Conservation (phyloP, 768 basidiomycete genomes). For the Hygrophorus russula region DNA sequence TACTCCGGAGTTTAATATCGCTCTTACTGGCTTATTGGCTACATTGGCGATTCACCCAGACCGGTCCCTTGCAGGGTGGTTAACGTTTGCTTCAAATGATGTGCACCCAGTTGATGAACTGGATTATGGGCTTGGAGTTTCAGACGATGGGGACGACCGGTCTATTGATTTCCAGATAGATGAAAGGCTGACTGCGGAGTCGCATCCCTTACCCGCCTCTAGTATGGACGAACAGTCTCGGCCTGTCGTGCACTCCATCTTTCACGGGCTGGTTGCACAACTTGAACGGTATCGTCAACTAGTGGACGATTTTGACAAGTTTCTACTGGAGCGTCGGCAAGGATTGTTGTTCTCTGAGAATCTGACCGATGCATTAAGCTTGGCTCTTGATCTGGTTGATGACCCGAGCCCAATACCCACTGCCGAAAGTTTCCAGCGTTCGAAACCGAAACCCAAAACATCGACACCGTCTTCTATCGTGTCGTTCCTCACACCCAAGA, state of each 20-base stretch:
- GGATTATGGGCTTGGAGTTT: conserved; percentile 11
- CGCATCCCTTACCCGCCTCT: conserved; percentile 49
- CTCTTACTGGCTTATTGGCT: conserved; percentile 73
- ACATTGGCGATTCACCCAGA: conserved; percentile 78
- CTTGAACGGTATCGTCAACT: conserved; percentile 68
- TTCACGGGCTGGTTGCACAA: conserved; percentile 71
- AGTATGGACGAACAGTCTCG: conserved; percentile 61
- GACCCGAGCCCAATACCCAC: conserved; percentile 21
- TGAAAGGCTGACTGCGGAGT: conserved; percentile 47
- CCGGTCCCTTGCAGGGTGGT: conserved; percentile 81
- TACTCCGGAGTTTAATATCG: conserved; percentile 78
- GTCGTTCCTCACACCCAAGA: conserved; percentile 73
- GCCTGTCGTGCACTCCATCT: conserved; percentile 72
- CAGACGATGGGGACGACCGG: conserved; percentile 60
- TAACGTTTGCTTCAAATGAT: conserved; percentile 55
- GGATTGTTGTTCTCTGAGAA: conserved; percentile 90
- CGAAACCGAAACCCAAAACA: conserved; percentile 35
- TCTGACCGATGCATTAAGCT: conserved; percentile 75
- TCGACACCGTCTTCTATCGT: conserved; percentile 53
- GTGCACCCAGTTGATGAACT: conserved; percentile 9
- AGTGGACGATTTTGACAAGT: conserved; percentile 75
- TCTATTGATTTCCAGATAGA: conserved; percentile 73
- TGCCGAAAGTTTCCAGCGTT: conserved; percentile 15
- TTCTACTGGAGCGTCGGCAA: conserved; percentile 74
- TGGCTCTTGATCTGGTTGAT: conserved; percentile 53